phyloP scores from a whole-genome alignment of 345 rosid genomes.

The Citrus reticulata region DNA sequence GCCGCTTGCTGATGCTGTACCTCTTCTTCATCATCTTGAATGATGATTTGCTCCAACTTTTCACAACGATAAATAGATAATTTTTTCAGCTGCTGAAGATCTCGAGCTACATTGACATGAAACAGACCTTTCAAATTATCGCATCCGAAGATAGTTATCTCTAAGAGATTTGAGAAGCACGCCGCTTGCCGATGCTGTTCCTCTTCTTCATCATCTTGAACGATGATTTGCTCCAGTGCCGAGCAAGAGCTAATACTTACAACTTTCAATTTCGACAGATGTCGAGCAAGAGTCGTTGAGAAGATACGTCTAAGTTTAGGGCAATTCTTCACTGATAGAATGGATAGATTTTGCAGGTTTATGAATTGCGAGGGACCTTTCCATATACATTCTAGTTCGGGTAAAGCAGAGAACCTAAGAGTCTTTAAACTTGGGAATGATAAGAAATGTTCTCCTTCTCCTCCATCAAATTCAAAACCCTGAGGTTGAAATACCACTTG shows the following conservation, averaged over 20 bases:
- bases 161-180: neutral
- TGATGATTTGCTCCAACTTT: neutral
- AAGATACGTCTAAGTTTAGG: neutral
- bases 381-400: neutral
- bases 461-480: no score
- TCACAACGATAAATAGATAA: no score
- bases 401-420: rapidly evolving
- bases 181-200: no score
- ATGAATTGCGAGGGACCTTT: neutral
- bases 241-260: rapidly evolving
- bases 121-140: neutral
- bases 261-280: neutral
- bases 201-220: neutral
- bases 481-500: no score
- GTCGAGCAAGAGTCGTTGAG: neutral
- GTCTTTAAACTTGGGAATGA: neutral
- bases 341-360: neutral
- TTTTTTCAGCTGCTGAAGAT: neutral
- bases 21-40: neutral
- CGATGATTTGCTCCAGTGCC: neutral
- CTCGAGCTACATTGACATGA: neutral
- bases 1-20: no score
- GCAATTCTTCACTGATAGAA: rapidly evolving
- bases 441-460: no score
- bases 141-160: rapidly evolving